Conservation (phyloP, 257 asterid genomes). For the Perilla frutescens region DNA sequence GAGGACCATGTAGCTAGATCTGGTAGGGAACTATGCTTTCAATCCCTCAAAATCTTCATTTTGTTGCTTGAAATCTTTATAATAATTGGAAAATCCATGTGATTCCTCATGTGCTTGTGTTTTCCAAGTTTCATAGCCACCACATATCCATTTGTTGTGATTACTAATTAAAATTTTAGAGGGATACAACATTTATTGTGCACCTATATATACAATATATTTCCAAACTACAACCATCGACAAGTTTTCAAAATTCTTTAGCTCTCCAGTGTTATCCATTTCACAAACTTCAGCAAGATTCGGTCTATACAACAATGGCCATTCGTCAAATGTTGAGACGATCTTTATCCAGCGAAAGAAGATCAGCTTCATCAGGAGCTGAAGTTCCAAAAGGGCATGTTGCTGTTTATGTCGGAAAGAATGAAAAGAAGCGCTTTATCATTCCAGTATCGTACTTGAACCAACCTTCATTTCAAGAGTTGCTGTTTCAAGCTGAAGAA, state of each 20-base stretch:
- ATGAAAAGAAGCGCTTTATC: slow-evolving; percentile 13
- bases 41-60: no score
- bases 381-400: slow-evolving; percentile 24
- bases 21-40: no score
- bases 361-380: neutral
- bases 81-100: no score
- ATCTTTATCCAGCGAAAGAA: slow-evolving; percentile 12
- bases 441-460: slow-evolving; percentile 31
- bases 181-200: no score
- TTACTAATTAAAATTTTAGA: no score
- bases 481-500: slow-evolving; percentile 36
- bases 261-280: neutral
- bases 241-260: neutral
- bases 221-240: neutral
- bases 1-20: no score
- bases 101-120: no score
- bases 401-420: slow-evolving; percentile 21
- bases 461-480: slow-evolving; percentile 41
- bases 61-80: no score
- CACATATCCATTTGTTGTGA: no score
- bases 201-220: neutral
- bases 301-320: neutral
- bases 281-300: neutral
- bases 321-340: slow-evolving; percentile 15
- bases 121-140: no score